These are phyloP conservation scores for Volutella citrinella DNA, from an alignment of 2,329 filamentous ascomycete species.

Conservation along the genomic window DNA sequence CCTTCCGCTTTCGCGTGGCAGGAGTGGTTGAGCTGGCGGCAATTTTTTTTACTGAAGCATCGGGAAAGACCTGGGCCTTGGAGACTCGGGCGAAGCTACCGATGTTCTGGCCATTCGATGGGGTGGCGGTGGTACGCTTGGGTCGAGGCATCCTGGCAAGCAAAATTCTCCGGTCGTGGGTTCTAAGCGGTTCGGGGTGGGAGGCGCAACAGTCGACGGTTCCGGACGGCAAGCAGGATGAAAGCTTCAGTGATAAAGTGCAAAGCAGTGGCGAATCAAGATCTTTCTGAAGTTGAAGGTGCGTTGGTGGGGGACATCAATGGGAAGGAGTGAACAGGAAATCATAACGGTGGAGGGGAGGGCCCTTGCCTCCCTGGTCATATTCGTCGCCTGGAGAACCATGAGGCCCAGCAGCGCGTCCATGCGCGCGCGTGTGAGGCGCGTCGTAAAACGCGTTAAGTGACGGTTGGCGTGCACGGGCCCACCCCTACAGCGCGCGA, in stretches of 20 bases:
- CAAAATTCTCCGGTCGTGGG: too few relatives aligned
- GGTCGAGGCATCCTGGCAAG: constrained; percentile 26
- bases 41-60: constrained; percentile 33
- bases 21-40: constrained; percentile 18
- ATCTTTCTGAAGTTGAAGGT: constrained; percentile 1
- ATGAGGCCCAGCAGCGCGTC: constrained; percentile 9
- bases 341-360: constrained; percentile 8
- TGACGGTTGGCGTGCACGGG: constrained; percentile 4
- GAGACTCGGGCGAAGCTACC: constrained; percentile 46
- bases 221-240: too few relatives aligned
- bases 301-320: too few relatives aligned
- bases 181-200: too few relatives aligned
- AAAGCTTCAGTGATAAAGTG: background rate
- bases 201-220: too few relatives aligned
- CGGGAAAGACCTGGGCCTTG: constrained; percentile 33
- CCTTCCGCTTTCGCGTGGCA: constrained; percentile 38
- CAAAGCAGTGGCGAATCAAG: background rate
- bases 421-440: constrained; percentile 4
- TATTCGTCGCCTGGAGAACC: constrained; percentile 12
- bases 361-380: too few relatives aligned
- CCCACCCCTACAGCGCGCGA: constrained; percentile 2
- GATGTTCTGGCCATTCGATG: constrained; percentile 33
- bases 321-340: constrained; percentile 5
- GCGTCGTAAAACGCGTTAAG: constrained; percentile 10
- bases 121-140: constrained; percentile 18